A percentile compares a stretch with the other conserved stretches of the same genome.
These are phyloP conservation scores for Inga laurina DNA, from an alignment of 306 rosid species.

Conservation along the genomic window DNA sequence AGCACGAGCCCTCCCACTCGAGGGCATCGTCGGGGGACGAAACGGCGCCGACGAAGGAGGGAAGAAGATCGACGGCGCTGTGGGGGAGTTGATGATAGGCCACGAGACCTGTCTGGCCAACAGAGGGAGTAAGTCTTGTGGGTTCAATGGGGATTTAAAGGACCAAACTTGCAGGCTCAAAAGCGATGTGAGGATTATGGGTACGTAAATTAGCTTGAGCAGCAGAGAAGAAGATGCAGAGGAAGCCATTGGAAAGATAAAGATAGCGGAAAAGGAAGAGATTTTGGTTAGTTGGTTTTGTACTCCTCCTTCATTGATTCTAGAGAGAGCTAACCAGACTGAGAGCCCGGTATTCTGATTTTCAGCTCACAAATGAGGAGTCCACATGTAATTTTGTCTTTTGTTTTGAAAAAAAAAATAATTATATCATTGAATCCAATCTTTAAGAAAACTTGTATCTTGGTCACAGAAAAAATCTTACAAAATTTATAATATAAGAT, in stretches of 20 bases:
- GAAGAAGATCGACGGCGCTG: slow-evolving; percentile 78
- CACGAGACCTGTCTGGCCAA: slow-evolving; percentile 77
- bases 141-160: slow-evolving; percentile 53
- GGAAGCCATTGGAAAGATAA: slow-evolving; percentile 23
- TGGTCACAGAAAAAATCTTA: too few species aligned
- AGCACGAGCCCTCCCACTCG: slow-evolving; percentile 87
- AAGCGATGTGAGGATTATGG: slow-evolving; percentile 15
- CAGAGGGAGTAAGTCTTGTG: slow-evolving; percentile 70
- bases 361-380: background rate
- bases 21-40: slow-evolving; percentile 33
- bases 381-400: too few species aligned
- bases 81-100: slow-evolving; percentile 76
- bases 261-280: background rate
- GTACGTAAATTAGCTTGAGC: background rate
- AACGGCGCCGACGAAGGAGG: slow-evolving; percentile 81
- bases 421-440: too few species aligned
- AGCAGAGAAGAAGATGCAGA: slow-evolving; percentile 21
- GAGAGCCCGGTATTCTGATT: background rate
- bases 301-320: background rate
- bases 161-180: background rate
- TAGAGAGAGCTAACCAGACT: background rate
- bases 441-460: too few species aligned
- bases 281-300: background rate
- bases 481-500: too few species aligned
- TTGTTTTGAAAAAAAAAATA: too few species aligned